Base-by-base conservation (phyloP, 192 early-diverging fungal genomes). In the Backusella tarrabulga region DNA sequence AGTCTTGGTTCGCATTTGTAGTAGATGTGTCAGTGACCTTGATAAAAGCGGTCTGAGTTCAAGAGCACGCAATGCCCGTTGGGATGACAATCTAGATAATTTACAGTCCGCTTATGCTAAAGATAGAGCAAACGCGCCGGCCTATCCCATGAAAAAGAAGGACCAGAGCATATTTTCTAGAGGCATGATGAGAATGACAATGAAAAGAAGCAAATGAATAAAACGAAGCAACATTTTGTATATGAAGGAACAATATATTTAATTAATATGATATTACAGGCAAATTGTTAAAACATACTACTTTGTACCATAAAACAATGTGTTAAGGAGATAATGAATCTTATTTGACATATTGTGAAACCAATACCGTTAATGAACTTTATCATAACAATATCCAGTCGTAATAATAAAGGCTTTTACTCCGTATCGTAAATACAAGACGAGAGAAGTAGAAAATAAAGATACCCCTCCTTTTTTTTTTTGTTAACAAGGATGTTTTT, bases 1-100 rank as follows among this genome's bases (percentile, higher is more conserved):
- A 79, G 78, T 71, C 70, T 38, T 79, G 74, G 35, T 79, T 79
- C 63, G 78, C 36, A 19, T 71, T 74, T 0, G 52, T 75, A 32
- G 23, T 79, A 38, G 46, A 17, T 75, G 74, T 40, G 34, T 40
- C 34, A 54, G 67, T 60, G 42, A 68, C 5, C 44, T 79, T 23
- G 26, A 74, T 44, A 67, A 75, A 2, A 50, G 74, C 23, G 26
- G 50, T 8, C 26, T 71, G 9, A 69, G 78, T 32, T 74, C 68
- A 34, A 68, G 69, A 46, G 23, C 70, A 38, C 67, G 73, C 2
- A 74, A 75, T 71, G 74, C 67, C 6, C 73, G 71, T 26, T 79
- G 78, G 78, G 73, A 79, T 63, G 60, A 72, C 12, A 75, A 75
- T 34, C 35, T 79, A 15, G 70, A 46, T 42, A 74, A 79, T 34